Base-by-base conservation (phyloP, 1,139 yeast genomes). In the Yamadazyma jaroonii region DNA sequence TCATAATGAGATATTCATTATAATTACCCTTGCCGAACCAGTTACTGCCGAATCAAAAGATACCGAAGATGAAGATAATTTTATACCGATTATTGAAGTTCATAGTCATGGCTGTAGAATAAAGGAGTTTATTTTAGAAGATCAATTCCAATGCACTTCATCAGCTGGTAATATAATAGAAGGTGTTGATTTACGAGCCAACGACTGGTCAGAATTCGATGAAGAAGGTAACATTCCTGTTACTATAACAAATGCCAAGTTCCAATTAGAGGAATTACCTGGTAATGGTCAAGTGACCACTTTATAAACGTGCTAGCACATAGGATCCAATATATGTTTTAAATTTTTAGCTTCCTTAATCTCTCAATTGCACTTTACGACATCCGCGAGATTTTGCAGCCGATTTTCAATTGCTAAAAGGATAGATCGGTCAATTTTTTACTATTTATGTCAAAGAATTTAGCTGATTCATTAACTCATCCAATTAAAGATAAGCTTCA, bases 141-240 rank as follows among this genome's bases (percentile, higher is more conserved):
- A 94, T 4, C 69, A 64, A 38, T 85, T 86, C 56, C 63, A 64
- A 34, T 85, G 88, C 40, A 63, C 57, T 7, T 61, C 61, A 5
- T 74, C 70, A n/a, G 59, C 77, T 3, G 59, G 63, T 9, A 67
- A 81, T 4, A 57, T 56, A 37, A 81, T 84, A 48, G 61, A 58
- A 10, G 87, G 79, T 14, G 75, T 87, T 10, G 86, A 82, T 41
- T 59, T 87, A 36, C 74, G 73, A 29, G 94, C 85, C 29, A 77
- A 74, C 34, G 96, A 90, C 53, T 89, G 96, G 92, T 85, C 79
- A 52, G 97, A 88, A 49, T 89, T 87, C 54, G 97, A 90, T 54
- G 96, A 89, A 38, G 74, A 76, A 49, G 81, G 82, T 8, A 75
- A 78, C 6, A 74, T 67, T 22, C 96, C 89, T 56, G 95, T 88